These are phyloP conservation scores for Trichoderma citrinoviride DNA, from an alignment of 2,329 filamentous ascomycete genomes.

Conservation along the genomic window DNA sequence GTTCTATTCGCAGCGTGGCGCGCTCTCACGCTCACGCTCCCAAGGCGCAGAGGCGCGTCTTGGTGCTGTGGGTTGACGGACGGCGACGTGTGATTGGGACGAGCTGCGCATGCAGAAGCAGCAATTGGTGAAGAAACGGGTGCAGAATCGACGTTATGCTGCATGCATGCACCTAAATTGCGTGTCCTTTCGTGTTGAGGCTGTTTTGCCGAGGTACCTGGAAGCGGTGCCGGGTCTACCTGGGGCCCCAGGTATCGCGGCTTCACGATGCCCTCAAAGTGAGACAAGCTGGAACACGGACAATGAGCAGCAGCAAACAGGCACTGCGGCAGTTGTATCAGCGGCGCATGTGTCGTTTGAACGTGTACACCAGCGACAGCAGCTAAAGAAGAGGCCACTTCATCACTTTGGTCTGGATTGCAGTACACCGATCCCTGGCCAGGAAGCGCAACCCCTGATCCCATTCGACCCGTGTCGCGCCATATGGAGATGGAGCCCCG, in stretches of 20 bases:
- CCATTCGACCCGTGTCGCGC: conserved; percentile 21
- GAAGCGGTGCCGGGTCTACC: too few relatives aligned
- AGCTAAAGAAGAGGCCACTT: conserved; percentile 10
- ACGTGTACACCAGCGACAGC: too few relatives aligned
- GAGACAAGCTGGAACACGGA: too few relatives aligned
- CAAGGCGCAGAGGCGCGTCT: not conserved
- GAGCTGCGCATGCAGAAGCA: too few relatives aligned
- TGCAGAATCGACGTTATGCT: not conserved
- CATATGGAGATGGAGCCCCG: conserved; percentile 5
- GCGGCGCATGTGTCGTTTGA: too few relatives aligned
- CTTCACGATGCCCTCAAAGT: too few relatives aligned
- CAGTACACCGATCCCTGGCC: not conserved
- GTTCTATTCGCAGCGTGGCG: not conserved
- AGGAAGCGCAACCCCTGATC: conserved; percentile 9
- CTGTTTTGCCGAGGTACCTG: too few relatives aligned
- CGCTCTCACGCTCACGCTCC: not conserved
- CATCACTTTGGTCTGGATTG: not conserved
- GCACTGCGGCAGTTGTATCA: too few relatives aligned
- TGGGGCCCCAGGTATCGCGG: too few relatives aligned
- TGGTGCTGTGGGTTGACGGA: conserved; percentile 1
- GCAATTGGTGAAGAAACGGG: too few relatives aligned
- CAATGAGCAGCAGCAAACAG: too few relatives aligned
- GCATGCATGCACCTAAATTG: not conserved
- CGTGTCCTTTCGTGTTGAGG: too few relatives aligned
- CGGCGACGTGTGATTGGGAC: not conserved